Percentiles rank a stretch among this genome's conserved stretches.
phyloP scores from a whole-genome alignment of 2,329 filamentous ascomycete species.

The Paecilomyces dactylethromorphus region DNA sequence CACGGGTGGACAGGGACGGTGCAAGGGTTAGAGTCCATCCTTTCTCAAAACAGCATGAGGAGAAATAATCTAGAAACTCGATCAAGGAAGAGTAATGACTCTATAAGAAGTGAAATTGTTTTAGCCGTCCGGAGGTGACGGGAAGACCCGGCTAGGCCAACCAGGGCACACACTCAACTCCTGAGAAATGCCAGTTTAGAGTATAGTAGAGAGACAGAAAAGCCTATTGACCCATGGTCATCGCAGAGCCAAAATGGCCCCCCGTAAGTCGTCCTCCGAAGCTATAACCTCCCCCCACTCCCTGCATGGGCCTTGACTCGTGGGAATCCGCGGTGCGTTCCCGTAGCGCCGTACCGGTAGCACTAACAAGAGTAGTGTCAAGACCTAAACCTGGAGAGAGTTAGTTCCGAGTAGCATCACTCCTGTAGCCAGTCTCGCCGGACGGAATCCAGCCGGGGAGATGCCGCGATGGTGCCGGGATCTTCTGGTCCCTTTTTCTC shows the following conservation, averaged over 20 bases:
- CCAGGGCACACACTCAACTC: neutral
- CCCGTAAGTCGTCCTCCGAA: neutral
- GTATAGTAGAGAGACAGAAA: neutral
- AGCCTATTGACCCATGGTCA: neutral
- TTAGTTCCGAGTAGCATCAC: neutral
- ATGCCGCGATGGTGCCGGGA: neutral
- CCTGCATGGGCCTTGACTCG: neutral
- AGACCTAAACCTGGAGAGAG: neutral
- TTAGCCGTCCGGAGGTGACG: neutral
- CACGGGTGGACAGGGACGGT: neutral
- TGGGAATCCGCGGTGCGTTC: neutral
- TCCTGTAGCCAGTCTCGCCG: neutral
- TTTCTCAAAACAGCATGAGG: neutral
- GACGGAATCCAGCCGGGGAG: neutral
- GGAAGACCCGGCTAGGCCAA: neutral
- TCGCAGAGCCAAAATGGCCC: neutral
- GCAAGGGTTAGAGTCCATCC: neutral
- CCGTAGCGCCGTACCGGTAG: neutral
- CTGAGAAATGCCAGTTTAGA: neutral
- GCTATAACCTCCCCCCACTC: neutral
- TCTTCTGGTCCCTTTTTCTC: neutral
- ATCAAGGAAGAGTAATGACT: neutral
- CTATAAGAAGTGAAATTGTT: neutral
- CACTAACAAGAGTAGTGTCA: neutral
- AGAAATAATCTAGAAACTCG: neutral